Evolutionary conservation across 805 yeast species (phyloP).

Genomic region (Zygotorulaspora danielsina): DNA sequence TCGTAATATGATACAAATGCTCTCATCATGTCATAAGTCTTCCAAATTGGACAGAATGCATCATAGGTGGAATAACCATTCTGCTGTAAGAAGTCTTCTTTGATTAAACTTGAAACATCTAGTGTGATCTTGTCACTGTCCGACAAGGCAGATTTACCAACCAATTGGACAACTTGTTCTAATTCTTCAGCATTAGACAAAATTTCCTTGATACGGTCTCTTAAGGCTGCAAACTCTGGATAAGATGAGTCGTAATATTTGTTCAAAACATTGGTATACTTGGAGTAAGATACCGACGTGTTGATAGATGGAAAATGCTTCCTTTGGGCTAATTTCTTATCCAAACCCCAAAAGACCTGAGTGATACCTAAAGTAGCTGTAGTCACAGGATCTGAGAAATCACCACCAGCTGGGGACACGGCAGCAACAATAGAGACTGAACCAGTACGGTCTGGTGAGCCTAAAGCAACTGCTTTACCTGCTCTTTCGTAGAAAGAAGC

Average conservation of each 20-base stretch:
- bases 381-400: constrained; percentile 99
- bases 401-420: constrained; percentile 99
- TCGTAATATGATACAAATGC: constrained; percentile 86
- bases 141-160: constrained; percentile 95
- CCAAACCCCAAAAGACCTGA: constrained; percentile 99
- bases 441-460: constrained; percentile 94
- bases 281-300: constrained; percentile 93
- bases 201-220: constrained; percentile 91
- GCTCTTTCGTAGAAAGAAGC: constrained; percentile 99
- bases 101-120: constrained; percentile 86
- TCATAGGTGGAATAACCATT: constrained; percentile 98
- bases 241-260: constrained; percentile 80
- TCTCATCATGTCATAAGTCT: constrained; percentile 97
- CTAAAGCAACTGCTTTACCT: constrained; percentile 91
- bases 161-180: constrained; percentile 98
- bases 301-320: constrained; percentile 99
- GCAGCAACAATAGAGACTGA: constrained; percentile 99
- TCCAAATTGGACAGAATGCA: constrained; percentile 99
- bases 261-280: constrained; percentile 83
- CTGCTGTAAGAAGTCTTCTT: constrained; percentile 98
- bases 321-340: constrained; percentile 98
- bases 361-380: constrained; percentile 98
- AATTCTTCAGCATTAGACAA: constrained; percentile 95
- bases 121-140: constrained; percentile 95
- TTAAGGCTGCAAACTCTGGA: constrained; percentile 86